Conservation (phyloP, 148 eudicot genomes). For the Amaranthus palmeri region DNA sequence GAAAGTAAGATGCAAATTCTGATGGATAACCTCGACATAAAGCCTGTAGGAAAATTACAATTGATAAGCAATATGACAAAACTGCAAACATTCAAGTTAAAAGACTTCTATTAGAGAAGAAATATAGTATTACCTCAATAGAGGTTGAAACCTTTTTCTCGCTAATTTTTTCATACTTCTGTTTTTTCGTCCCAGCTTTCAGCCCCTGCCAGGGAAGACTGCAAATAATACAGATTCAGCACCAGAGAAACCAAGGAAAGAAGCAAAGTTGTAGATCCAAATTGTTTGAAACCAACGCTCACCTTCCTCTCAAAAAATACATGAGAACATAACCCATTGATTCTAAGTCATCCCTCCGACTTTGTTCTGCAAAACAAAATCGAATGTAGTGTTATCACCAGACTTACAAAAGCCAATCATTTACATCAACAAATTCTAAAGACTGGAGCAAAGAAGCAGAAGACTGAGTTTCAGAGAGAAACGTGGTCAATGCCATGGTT, state of each 20-base stretch:
- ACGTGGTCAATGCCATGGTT: too few relatives aligned
- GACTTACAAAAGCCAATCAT: neutral
- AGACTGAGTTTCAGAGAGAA: neutral
- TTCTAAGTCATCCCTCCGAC: slow-evolving; percentile 86
- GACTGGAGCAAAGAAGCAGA: neutral
- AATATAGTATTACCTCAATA: slow-evolving; percentile 49
- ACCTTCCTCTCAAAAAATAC: slow-evolving; percentile 92
- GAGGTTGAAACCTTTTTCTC: slow-evolving; percentile 87
- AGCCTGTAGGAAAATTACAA: slow-evolving; percentile 40
- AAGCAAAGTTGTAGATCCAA: neutral
- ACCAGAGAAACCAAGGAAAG: slow-evolving; percentile 15
- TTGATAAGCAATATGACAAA: neutral
- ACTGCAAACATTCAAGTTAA: neutral
- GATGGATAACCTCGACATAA: slow-evolving; percentile 85
- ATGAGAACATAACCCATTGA: slow-evolving; percentile 84
- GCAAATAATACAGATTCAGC: slow-evolving; percentile 22
- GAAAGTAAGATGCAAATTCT: slow-evolving; percentile 88
- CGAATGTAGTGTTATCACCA: slow-evolving; percentile 17
- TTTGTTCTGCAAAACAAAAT: slow-evolving; percentile 55
- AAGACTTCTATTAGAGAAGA: neutral
- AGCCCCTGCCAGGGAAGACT: slow-evolving; percentile 97
- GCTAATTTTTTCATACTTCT: slow-evolving; percentile 82
- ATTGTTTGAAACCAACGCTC: slow-evolving; percentile 3
- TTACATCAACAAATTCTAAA: neutral
- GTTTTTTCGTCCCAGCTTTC: slow-evolving; percentile 85